Conservation (phyloP, 202 grass and related monocot species). For the Saccharum hybrid region DNA sequence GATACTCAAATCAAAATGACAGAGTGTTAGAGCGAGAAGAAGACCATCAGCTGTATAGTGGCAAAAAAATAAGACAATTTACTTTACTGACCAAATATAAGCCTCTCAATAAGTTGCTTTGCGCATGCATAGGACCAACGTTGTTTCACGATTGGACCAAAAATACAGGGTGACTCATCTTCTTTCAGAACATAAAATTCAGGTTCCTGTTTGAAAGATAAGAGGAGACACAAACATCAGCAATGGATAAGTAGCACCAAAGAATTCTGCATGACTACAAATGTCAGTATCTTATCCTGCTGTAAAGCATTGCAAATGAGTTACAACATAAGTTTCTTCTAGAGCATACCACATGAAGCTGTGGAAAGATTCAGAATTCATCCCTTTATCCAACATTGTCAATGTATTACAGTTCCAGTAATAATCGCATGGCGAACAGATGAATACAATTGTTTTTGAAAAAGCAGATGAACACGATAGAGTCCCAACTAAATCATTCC, state of each 20-base stretch:
- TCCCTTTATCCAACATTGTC: not conserved
- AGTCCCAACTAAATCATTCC: not conserved
- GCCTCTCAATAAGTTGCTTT: slow-evolving; percentile 97
- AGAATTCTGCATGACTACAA: not conserved
- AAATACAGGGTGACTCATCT: slow-evolving; percentile 95
- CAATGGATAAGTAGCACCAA: not conserved
- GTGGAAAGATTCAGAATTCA: slow-evolving; percentile 4
- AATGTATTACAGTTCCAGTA: not conserved
- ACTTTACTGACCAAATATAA: slow-evolving; percentile 76
- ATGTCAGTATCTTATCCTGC: not conserved
- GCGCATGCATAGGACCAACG: slow-evolving; percentile 95
- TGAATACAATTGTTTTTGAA: not conserved
- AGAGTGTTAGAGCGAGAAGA: slow-evolving; percentile 35
- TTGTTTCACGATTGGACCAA: slow-evolving; percentile 92
- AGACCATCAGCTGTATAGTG: slow-evolving; percentile 10
- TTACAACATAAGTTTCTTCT: not conserved
- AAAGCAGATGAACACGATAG: not conserved
- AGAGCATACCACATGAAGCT: not conserved
- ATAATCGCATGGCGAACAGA: not conserved
- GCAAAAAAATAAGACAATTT: slow-evolving; percentile 9
- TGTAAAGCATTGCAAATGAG: not conserved
- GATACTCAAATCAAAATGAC: slow-evolving; percentile 22
- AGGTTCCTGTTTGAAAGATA: slow-evolving; percentile 67
- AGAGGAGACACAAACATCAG: slow-evolving; percentile 28
- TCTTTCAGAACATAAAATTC: slow-evolving; percentile 96